Base-by-base conservation (phyloP, 2,329 filamentous ascomycete species). In the Escovopsis sp. region DNA sequence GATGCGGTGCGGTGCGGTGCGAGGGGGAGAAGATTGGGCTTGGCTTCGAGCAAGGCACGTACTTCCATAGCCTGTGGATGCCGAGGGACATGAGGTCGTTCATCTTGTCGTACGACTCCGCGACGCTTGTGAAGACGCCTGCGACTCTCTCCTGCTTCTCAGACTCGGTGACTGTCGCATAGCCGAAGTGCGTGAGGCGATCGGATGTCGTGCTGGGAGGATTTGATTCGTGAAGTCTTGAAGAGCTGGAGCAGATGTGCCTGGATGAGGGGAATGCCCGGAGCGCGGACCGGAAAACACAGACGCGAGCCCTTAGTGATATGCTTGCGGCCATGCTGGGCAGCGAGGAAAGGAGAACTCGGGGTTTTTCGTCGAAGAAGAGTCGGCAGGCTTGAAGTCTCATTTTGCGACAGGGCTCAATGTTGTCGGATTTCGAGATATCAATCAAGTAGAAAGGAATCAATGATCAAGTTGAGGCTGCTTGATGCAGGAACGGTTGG, bases 31-130 rank as follows among this genome's bases (percentile, higher is more conserved):
- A 15, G 36, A 23, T 4, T 23, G 23, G 23, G 2, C 6, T 23
- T 23, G 23, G 23, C 23, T 23, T 23, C 23, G 7, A 32, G 28
- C 28, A 9, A 36, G 33, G 30, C 11, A 38, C 71, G 40, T 52
- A 75, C 75, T 82, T 98, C 91, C 91, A 98, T 33, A 98, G 69
- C 36, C 91, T 83, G 63, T 98, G 91, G 65, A 94, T 88, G 43
- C 91, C 91, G 39, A 98, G 76, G 7, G 91, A 96, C 91, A 98
- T 98, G 52, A 96, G 74, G 62, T 98, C 91, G 67, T 98, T 98
- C 91, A 98, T 98, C 48, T 81, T 82, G 63, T 98, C 91, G 66
- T 98, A 98, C 15, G 83, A 86, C 48, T 85, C 80, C 51, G 91
- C 91, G 35, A 98, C 91, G 51, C 83, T 95, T 62, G 85, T 89